Evolutionary conservation across 2,329 filamentous ascomycete species (phyloP), one percentile per base, ranked within the genome.

Genomic region (Claviceps purpurea): DNA sequence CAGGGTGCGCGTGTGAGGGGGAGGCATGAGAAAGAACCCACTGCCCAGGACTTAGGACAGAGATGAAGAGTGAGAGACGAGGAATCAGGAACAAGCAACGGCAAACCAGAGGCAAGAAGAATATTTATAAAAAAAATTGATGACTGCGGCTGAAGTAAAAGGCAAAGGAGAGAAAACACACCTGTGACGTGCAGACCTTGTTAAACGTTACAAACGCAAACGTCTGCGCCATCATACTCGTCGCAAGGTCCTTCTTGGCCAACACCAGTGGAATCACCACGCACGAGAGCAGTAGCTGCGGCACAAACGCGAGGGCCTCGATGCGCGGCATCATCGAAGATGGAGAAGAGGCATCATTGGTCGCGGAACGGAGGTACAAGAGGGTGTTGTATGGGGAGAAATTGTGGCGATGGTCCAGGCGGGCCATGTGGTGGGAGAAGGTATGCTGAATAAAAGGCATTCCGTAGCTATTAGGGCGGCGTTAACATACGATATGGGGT

Each of bases 171-270:
- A 47, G 8, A 5, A 34, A 18, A 47, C 44, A 57, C 77, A 93
- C 89, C 78, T 97, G 91, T 62, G 89, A 95, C 3, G 93, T 98
- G 76, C 91, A 97, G 56, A 98, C 93, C 72, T 98, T 98, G 72
- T 98, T 98, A 61, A 97, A 97, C 0, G 89, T 84, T 4, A 97
- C 93, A 68, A 98, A 98, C 0, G 91, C 88, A 69, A 96, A 95
- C 0, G 93, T 97, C 69, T 98, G 93, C 4, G 88, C 89, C 56
- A 97, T 78, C 87, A 97, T 90, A 5, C 87, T 84, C 0, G 82
- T 79, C 0, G 90, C 77, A 0, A 98, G 76, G 60, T 93, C 84
- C 60, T 81, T 85, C 65, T 91, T 94, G 16, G 88, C 87, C 20
- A 95, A 70, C 1, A 77, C 74, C 2, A 95, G 64, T 0, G 88